Percentiles rank a stretch among this genome's conserved stretches.
Evolutionary conservation across 805 yeast genomes (phyloP).

Genomic region (Monosporozyma unispora): DNA sequence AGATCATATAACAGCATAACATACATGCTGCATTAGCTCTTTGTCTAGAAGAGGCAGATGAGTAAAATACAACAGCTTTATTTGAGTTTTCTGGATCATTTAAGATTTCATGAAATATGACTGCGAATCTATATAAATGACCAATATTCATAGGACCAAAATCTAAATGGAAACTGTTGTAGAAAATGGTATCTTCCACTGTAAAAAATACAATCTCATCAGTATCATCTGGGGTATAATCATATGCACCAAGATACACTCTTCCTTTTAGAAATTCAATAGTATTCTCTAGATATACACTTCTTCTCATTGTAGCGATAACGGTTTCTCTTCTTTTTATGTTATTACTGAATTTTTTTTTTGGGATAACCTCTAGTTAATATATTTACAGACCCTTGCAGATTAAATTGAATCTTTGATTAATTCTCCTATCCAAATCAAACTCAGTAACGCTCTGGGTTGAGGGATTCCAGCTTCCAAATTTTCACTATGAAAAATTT

Average conservation of each 20-base stretch:
- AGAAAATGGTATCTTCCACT: slow-evolving; percentile 84
- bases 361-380: not conserved
- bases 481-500: not conserved
- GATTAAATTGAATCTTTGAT: not conserved
- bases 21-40: slow-evolving; percentile 93
- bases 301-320: slow-evolving; percentile 22
- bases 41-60: slow-evolving; percentile 69
- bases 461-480: not conserved
- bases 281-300: slow-evolving; percentile 28
- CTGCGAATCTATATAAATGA: slow-evolving; percentile 89
- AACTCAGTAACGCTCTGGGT: not conserved
- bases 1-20: slow-evolving; percentile 86
- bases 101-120: slow-evolving; percentile 80
- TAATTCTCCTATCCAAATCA: not conserved
- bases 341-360: not conserved
- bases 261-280: slow-evolving; percentile 40
- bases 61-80: slow-evolving; percentile 85
- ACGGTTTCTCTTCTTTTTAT: not conserved
- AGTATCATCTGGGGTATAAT: slow-evolving; percentile 67
- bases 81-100: slow-evolving; percentile 78
- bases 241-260: slow-evolving; percentile 86
- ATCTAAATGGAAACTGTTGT: slow-evolving; percentile 91
- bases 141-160: slow-evolving; percentile 96
- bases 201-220: slow-evolving; percentile 75
- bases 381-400: not conserved